Base-by-base conservation (phyloP, 2,329 filamentous ascomycete species). In the Trichoderma sp. region DNA sequence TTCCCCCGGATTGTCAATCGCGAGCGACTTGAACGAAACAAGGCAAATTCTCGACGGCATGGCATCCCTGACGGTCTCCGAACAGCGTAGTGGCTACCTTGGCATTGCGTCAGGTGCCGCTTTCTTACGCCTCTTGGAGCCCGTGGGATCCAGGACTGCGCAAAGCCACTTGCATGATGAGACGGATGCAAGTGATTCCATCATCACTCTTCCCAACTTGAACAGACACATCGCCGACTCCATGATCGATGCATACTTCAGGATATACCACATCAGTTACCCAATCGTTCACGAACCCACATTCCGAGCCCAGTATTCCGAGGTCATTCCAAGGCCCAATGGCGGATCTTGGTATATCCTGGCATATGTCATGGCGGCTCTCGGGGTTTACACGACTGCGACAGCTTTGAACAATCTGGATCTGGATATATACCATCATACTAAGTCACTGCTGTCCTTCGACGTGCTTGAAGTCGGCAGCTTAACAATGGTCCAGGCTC, bases 231-330 rank as follows among this genome's bases (percentile, higher is more conserved):
- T 75, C 48, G 65, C 71, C 26, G 73, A 76, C 50, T 63, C 68
- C 28, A 76, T 79, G 64, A 76, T 80, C 12, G 74, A 78, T 51
- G 74, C 77, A 0, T 82, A 81, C 67, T 83, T 83, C 64, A 69
- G 72, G 1, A 71, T 77, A 19, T 82, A 80, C 67, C 80, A 83
- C 67, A 69, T 77, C 21, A 77, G 75, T 30, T 83, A 82, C 64
- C 81, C 80, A 0, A 75, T 82, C 7, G 69, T 83, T 2, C 79
- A 83, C 59, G 80, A 82, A 60, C 74, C 78, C 3, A 79, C 78
- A 0, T 83, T 83, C 64, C 74, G 80, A 15, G 78, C 73, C 7
- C 71, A 74, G 60, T 72, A 75, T 56, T 72, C 71, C 21, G 74
- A 76, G 52, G 71, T 77, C 7, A 74, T 77, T 19, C 68, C 71